Conservation (phyloP, 2,329 filamentous ascomycete species). For the Hypoxylon sp. region DNA sequence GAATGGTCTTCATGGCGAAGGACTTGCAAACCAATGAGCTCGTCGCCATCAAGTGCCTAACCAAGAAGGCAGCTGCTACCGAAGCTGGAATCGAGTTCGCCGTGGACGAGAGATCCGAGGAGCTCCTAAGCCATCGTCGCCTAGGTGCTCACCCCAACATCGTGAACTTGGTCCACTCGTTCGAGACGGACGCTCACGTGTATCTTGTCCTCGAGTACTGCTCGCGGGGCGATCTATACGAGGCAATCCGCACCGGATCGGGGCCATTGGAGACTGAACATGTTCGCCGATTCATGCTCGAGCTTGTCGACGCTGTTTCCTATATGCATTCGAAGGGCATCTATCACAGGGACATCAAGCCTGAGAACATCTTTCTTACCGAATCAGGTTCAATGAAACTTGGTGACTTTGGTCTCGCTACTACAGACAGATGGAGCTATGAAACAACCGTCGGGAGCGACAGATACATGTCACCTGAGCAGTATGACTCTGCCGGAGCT, state of each 20-base stretch:
- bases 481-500: constrained; percentile 88
- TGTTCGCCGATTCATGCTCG: constrained; percentile 96
- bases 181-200: constrained; percentile 90
- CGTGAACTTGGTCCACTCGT: constrained; percentile 91
- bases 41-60: constrained; percentile 97
- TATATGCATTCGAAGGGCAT: constrained; percentile 93
- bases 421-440: constrained; percentile 88
- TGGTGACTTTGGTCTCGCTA: constrained; percentile 95
- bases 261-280: constrained; percentile 96
- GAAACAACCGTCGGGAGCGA: constrained; percentile 97
- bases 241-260: constrained; percentile 90
- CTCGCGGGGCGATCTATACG: constrained; percentile 94
- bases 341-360: constrained; percentile 98
- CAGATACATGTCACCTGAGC: constrained; percentile 98
- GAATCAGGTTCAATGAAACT: constrained; percentile 93
- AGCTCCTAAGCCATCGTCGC: constrained; percentile 82
- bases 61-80: constrained; percentile 79
- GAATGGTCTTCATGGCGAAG: constrained; percentile 95
- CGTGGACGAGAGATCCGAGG: constrained; percentile 86
- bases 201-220: constrained; percentile 98
- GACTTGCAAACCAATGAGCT: constrained; percentile 82
- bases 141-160: constrained; percentile 89
- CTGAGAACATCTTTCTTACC: constrained; percentile 97
- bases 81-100: constrained; percentile 75
- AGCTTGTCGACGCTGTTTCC: constrained; percentile 89